Base-by-base conservation (phyloP, 2,329 filamentous ascomycete genomes). In the Pseudocercospora cruenta region DNA sequence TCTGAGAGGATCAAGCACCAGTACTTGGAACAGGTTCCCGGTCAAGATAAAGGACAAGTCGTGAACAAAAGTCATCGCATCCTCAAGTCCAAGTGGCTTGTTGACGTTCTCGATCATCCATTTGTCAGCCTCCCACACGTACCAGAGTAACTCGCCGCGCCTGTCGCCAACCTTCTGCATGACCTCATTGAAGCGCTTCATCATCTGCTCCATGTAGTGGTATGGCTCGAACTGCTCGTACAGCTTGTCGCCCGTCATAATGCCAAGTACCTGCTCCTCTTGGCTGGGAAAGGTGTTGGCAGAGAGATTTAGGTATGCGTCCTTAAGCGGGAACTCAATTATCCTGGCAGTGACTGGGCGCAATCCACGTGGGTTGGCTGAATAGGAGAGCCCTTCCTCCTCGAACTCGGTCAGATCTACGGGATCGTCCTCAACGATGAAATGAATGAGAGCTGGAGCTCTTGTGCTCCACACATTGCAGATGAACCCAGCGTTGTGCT, bases 201-300 rank as follows among this genome's bases (percentile, higher is more conserved):
- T 33, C 16, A 62, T 58, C 57, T 69, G 62, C 19, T 59, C 19
- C 55, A 62, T 58, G 7, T 21, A 21, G 9, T 69, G 19, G 21
- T 67, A 68, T 14, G 64, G 63, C 12, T 68, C 67, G 39, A 69
- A 69, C 14, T 71, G 69, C 31, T 69, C 65, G 57, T 68, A 68
- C n/a, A 68, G 36, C 12, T 60, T 39, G n/a, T 69, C 60, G 5
- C 67, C 60, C 3, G 69, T 62, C 60, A 68, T 69, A 7, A 68
- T 64, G 12, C 65, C 45, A 9, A 67, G 66, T 45, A 71, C 60
- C 31, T 71, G 69, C 16, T 67, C 64, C 49, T 66, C 43, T 12
- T 59, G 26, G n/a, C 33, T 47, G 9, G 69, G 63, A 47, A 71
- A 69, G 1, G 54, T 60, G n/a, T n/a, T 63, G 21, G 19, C 45